Percentiles rank a stretch among this genome's conserved stretches.
Conservation (phyloP, 2,329 filamentous ascomycete genomes). For the Calonectria henricotiae region DNA sequence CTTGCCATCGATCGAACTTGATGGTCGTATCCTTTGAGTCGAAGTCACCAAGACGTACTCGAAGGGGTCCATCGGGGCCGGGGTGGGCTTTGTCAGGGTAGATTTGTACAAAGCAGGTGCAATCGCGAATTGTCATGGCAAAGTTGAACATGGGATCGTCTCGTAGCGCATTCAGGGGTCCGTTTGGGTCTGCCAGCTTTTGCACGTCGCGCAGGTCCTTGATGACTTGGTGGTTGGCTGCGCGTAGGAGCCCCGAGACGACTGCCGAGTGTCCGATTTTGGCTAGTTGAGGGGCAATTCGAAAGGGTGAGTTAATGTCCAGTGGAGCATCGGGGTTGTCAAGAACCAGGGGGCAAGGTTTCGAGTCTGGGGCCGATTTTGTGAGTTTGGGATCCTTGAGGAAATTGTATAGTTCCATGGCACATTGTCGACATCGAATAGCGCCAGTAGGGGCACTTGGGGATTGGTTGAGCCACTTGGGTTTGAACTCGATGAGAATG, state of each 20-base stretch:
- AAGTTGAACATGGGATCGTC: conserved; percentile 71
- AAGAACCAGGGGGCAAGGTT: conserved; percentile 79
- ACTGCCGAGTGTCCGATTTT: conserved; percentile 53
- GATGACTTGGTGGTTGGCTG: conserved; percentile 58
- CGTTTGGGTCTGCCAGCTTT: conserved; percentile 62
- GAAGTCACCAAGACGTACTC: conserved; percentile 80
- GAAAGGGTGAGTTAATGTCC: conserved; percentile 63
- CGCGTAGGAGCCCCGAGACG: conserved; percentile 49
- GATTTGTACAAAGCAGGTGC: conserved; percentile 81
- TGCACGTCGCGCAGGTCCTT: conserved; percentile 58
- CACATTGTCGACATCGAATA: conserved; percentile 83
- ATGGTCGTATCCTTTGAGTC: conserved; percentile 81
- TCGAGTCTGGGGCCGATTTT: conserved; percentile 57
- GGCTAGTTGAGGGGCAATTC: conserved; percentile 58
- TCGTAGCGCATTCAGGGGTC: conserved; percentile 62
- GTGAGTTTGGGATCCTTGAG: conserved; percentile 56
- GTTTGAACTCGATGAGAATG: conserved; percentile 81
- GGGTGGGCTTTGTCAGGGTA: conserved; percentile 47
- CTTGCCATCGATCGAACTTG: conserved; percentile 80
- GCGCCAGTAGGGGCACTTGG: conserved; percentile 77
- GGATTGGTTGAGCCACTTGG: conserved; percentile 87
- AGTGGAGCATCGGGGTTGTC: conserved; percentile 66
- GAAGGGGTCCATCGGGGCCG: conserved; percentile 56
- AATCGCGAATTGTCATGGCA: conserved; percentile 87
- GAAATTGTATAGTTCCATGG: conserved; percentile 64